phyloP scores from a whole-genome alignment of 108 stramenopile species.

The Discostella pseudostelligera region DNA sequence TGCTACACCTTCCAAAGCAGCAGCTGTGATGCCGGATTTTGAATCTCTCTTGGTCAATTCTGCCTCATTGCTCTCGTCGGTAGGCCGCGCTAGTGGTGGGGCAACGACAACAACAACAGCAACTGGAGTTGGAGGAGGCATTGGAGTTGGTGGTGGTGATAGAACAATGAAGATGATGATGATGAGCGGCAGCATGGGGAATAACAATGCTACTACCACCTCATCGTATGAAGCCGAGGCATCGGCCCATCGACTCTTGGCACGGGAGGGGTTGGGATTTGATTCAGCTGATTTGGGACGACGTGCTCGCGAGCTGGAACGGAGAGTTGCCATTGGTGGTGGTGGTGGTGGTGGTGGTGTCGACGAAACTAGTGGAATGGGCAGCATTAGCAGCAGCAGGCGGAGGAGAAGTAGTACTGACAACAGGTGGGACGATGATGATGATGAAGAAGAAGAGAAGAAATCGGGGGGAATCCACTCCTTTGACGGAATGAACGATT shows the following conservation, averaged over 20 bases:
- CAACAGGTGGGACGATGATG: not conserved
- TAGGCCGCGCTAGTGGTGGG: too few relatives aligned
- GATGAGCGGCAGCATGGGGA: not conserved
- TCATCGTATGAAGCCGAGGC: conserved; percentile 37
- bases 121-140: not conserved
- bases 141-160: not conserved
- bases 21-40: conserved; percentile 22
- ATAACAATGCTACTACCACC: not conserved
- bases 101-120: not conserved
- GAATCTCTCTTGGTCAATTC: conserved; percentile 34
- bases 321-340: not conserved
- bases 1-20: conserved; percentile 14
- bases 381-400: conserved; percentile 24
- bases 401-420: too few relatives aligned
- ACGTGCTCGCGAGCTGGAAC: conserved; percentile 28
- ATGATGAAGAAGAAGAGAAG: conserved; percentile 7
- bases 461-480: not conserved
- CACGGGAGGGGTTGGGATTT: conserved; percentile 38
- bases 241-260: conserved; percentile 33
- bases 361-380: too few relatives aligned
- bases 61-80: conserved; percentile 16
- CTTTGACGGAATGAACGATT: not conserved
- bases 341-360: not conserved
- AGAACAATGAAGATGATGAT: too few relatives aligned
- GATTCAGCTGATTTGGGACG: conserved; percentile 42